Conservation (phyloP, 2,329 filamentous ascomycete species). For the Didymosphaeria variabile region DNA sequence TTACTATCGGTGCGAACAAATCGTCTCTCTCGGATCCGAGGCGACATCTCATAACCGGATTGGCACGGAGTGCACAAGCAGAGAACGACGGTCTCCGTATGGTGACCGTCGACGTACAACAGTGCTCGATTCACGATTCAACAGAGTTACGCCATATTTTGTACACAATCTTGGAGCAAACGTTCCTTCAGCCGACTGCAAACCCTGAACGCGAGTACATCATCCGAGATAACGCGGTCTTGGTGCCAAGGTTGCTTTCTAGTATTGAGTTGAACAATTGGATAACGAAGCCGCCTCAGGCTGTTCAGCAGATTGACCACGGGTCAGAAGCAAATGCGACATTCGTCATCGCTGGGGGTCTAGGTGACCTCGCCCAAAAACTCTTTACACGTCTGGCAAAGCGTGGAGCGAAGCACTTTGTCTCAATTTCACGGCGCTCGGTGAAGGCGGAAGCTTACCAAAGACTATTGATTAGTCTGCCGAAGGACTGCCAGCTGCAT, state of each 20-base stretch:
- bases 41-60: constrained; percentile 4
- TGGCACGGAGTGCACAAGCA: constrained; percentile 8
- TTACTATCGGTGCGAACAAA: neutral
- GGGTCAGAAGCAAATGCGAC: neutral
- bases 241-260: neutral
- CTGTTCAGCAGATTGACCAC: neutral
- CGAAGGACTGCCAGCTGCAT: neutral
- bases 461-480: neutral
- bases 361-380: constrained; percentile 2
- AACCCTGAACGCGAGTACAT: constrained; percentile 5
- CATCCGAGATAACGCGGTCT: constrained; percentile 1
- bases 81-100: constrained; percentile 5
- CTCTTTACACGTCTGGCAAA: neutral
- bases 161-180: neutral
- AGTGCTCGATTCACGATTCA: neutral
- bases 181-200: neutral
- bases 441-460: neutral
- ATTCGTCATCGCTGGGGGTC: constrained; percentile 7
- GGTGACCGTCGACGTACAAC: constrained; percentile 6
- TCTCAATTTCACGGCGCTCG: neutral
- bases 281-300: neutral
- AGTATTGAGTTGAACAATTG: neutral
- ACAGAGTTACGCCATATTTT: neutral
- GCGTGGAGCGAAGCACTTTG: constrained; percentile 5
- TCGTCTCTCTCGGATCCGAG: neutral